Evolutionary conservation across 1,284 basidiomycete genomes (phyloP), one percentile per base, ranked within the genome.

Genomic region (Stygiomarasmius scandens): DNA sequence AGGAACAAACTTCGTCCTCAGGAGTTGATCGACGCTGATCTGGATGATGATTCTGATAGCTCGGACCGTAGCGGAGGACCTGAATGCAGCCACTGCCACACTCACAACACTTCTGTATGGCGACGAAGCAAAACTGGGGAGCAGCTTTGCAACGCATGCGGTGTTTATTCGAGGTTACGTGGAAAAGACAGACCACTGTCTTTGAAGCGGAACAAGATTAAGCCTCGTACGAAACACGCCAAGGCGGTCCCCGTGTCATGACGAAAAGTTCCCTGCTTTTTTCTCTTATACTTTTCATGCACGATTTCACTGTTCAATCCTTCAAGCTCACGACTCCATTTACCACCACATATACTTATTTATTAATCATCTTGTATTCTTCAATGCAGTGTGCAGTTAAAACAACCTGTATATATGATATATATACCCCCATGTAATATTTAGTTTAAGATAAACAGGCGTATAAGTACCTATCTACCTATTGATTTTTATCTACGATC

Each of bases 71-170:
- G 76, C 59, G 71, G 25, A 67, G 77, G 77, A 11, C 78, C 78
- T 1, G 74, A 78, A 58, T 80, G 79, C 54, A 78, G 73, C 58
- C 79, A 80, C 66, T 80, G 79, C 58, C 74, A 73, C 55, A 79
- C 79, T 3, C 76, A 75, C 56, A 73, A 72, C 44, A 80, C 79
- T 2, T 78, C 77, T 6, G 79, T 80, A 25, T 80, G 79, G 79
- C 67, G 79, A 47, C 68, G 79, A 52, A 78, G 77, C 63, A 79
- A 79, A 63, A 71, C 72, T 1, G 78, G 78, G 1, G 76, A 74
- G n/a, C 77, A 79, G 61, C 69, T 80, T 0, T 80, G 79, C 60
- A 80, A 80, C 55, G 79, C 79, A 2, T 80, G 79, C 62, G 79
- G 79, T n/a, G 79, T 80, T 6, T 80, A 80, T 60, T 67, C 67